Evolutionary conservation across 805 yeast species (phyloP).

Genomic region (Ogataea methylovora): DNA sequence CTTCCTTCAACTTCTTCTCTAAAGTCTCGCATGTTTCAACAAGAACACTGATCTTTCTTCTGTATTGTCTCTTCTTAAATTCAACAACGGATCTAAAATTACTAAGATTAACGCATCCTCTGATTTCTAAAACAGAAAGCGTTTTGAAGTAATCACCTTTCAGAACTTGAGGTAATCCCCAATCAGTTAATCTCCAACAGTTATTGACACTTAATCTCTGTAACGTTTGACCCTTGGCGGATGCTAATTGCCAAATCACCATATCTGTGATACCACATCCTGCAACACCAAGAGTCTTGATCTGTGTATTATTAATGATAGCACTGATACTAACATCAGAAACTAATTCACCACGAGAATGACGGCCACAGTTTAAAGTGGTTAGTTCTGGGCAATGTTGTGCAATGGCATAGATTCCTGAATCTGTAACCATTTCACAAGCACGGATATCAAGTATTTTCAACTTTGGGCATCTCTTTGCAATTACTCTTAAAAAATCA

Average conservation of each 20-base stretch:
- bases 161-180: slow-evolving; percentile 26
- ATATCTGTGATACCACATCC: slow-evolving; percentile 79
- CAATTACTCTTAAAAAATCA: slow-evolving; percentile 41
- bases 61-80: slow-evolving; percentile 48
- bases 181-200: slow-evolving; percentile 38
- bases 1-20: slow-evolving; percentile 49
- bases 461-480: slow-evolving; percentile 50
- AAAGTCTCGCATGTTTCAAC: slow-evolving; percentile 75
- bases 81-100: slow-evolving; percentile 59
- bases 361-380: slow-evolving; percentile 75
- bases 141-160: slow-evolving; percentile 42
- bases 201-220: slow-evolving; percentile 70
- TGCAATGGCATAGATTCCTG: slow-evolving; percentile 65
- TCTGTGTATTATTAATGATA: slow-evolving; percentile 47
- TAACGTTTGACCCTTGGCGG: slow-evolving; percentile 34
- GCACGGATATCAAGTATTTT: slow-evolving; percentile 73
- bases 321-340: slow-evolving; percentile 63
- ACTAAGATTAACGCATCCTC: slow-evolving; percentile 51
- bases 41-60: slow-evolving; percentile 42
- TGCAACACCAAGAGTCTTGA: slow-evolving; percentile 76
- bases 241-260: slow-evolving; percentile 73
- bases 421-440: slow-evolving; percentile 70
- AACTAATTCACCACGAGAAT: slow-evolving; percentile 54
- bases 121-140: slow-evolving; percentile 69
- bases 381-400: slow-evolving; percentile 47